Conservation (phyloP, 148 eudicot species). For the Vaccinium corymbosum region DNA sequence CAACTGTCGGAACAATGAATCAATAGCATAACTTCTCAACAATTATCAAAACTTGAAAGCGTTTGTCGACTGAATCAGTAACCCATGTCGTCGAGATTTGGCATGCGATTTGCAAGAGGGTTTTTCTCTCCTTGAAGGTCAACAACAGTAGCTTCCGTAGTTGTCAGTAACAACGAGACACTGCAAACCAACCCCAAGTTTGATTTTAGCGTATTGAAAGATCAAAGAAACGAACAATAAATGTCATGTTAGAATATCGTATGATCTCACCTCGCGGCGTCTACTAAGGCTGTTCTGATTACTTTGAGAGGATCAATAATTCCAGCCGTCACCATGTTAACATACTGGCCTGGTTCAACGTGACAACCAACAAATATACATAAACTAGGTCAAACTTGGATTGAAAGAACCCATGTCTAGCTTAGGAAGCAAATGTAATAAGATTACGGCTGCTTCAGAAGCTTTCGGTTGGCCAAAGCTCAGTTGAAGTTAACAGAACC, state of each 20-base stretch:
- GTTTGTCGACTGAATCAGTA: slow-evolving; percentile 16
- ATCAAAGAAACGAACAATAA: neutral
- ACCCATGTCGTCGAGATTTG: slow-evolving; percentile 72
- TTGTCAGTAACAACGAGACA: slow-evolving; percentile 73
- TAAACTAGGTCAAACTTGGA: neutral
- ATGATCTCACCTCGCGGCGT: slow-evolving; percentile 82
- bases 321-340: slow-evolving; percentile 85
- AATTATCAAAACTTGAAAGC: neutral
- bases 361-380: slow-evolving; percentile 1
- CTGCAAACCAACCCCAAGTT: slow-evolving; percentile 31
- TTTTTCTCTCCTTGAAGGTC: slow-evolving; percentile 55
- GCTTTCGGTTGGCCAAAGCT: slow-evolving; percentile 1
- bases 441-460: neutral
- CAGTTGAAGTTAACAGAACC: neutral
- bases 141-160: slow-evolving; percentile 67
- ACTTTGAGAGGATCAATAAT: slow-evolving; percentile 96
- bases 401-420: neutral
- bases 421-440: neutral
- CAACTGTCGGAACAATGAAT: neutral
- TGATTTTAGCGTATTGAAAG: neutral
- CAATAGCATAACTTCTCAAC: neutral
- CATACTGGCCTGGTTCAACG: slow-evolving; percentile 60
- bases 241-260: neutral
- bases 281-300: slow-evolving; percentile 79
- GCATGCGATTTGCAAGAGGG: slow-evolving; percentile 54